Percentiles rank a stretch among this genome's conserved stretches.
Conservation (phyloP, 306 rosid genomes). For the Ammopiptanthus mongolicus region DNA sequence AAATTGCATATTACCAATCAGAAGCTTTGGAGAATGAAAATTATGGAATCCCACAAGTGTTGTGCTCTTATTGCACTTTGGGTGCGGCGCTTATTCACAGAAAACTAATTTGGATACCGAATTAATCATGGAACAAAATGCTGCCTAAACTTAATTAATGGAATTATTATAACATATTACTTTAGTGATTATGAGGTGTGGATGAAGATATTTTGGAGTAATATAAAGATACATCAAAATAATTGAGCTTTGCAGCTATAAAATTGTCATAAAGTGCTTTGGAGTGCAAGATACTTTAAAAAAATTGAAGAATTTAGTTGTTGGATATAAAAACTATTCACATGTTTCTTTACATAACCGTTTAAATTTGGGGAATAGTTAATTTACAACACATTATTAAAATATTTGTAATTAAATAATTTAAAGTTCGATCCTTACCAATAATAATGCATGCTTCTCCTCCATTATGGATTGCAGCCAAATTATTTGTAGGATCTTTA, state of each 20-base stretch:
- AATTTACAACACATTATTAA: no score
- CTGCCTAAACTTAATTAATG: slow-evolving; percentile 3
- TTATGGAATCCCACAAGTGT: slow-evolving; percentile 33
- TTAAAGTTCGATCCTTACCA: no score
- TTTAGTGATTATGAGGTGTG: background rate
- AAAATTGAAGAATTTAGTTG: no score
- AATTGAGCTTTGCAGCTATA: background rate
- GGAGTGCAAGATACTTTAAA: background rate
- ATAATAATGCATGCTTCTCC: no score
- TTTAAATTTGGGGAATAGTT: no score
- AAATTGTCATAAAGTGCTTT: background rate
- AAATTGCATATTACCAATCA: slow-evolving; percentile 33
- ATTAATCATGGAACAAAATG: slow-evolving; percentile 16
- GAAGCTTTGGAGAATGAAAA: slow-evolving; percentile 27
- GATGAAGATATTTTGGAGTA: slow-evolving; percentile 23
- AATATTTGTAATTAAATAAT: no score
- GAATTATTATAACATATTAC: background rate
- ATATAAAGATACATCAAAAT: background rate
- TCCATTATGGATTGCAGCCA: no score
- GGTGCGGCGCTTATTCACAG: slow-evolving; percentile 55
- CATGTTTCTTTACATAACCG: no score
- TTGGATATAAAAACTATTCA: no score
- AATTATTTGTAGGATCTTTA: no score
- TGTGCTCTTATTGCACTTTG: slow-evolving; percentile 29
- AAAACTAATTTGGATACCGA: no score